Evolutionary conservation across 2,329 filamentous ascomycete genomes (phyloP).

Genomic region (Aspergillus luchuensis): DNA sequence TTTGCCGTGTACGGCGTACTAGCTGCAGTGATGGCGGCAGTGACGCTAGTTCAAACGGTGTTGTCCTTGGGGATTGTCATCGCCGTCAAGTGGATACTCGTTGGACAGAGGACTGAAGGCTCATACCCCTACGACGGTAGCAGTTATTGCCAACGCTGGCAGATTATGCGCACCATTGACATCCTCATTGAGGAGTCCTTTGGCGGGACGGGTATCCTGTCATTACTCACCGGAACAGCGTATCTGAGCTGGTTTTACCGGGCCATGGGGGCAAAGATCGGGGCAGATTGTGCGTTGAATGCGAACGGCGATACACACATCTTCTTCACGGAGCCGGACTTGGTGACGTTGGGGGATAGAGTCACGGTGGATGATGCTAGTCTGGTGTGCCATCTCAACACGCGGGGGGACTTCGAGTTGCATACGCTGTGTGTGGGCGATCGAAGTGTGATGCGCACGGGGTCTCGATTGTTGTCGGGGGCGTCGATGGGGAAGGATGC

Average conservation of each 20-base stretch:
- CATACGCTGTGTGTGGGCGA: constrained; percentile 55
- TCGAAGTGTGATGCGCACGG: constrained; percentile 55
- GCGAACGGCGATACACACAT: constrained; percentile 56
- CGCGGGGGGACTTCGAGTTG: constrained; percentile 58
- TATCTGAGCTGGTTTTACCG: constrained; percentile 59
- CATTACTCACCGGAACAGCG: constrained; percentile 56
- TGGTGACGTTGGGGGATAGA: constrained; percentile 49
- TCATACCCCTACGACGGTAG: constrained; percentile 61
- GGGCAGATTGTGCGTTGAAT: constrained; percentile 58
- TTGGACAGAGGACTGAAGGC: constrained; percentile 55
- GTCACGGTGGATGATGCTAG: constrained; percentile 59
- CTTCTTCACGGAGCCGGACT: constrained; percentile 61
- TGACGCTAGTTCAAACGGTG: constrained; percentile 21
- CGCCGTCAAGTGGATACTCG: constrained; percentile 54
- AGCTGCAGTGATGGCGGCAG: neutral
- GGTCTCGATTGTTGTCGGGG: constrained; percentile 56
- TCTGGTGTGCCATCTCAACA: constrained; percentile 60
- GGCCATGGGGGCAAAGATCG: constrained; percentile 56
- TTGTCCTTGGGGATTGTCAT: constrained; percentile 50
- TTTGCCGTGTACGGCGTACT: constrained; percentile 6
- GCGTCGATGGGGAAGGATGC: constrained; percentile 57
- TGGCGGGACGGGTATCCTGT: constrained; percentile 53
- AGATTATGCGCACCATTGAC: constrained; percentile 57
- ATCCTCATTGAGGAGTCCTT: constrained; percentile 54
- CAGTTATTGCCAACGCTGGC: constrained; percentile 61